Percentiles rank a stretch among this genome's conserved stretches.
Conservation (phyloP, 192 early-diverging fungal genomes). For the Linnemannia exigua region DNA sequence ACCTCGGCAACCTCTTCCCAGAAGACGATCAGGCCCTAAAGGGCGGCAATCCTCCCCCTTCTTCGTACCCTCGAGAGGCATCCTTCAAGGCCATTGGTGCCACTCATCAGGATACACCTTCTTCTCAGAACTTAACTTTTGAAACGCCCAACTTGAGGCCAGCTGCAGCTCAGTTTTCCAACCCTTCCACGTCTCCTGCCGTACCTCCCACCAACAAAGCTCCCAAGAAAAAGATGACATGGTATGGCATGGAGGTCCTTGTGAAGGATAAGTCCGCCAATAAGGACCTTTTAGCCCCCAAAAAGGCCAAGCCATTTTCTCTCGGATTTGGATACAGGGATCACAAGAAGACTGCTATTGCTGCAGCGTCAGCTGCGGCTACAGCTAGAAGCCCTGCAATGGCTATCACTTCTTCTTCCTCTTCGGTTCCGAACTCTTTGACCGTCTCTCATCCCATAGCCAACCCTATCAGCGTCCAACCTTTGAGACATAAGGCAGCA, state of each 20-base stretch:
- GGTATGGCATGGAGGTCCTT: slow-evolving; percentile 4
- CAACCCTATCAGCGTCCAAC: background rate
- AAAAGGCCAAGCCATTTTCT: background rate
- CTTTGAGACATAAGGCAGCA: background rate
- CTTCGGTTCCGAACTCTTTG: background rate
- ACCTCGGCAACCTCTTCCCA: too few species aligned
- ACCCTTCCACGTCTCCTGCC: too few species aligned
- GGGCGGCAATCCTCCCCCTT: background rate
- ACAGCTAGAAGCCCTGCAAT: background rate
- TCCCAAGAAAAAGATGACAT: slow-evolving; percentile 5
- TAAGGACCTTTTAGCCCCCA: background rate
- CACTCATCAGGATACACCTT: background rate
- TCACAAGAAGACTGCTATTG: slow-evolving; percentile 12
- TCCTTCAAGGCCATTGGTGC: background rate
- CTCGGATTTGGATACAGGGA: slow-evolving; percentile 48
- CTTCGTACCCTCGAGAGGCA: background rate
- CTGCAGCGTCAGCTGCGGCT: background rate
- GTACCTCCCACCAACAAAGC: background rate
- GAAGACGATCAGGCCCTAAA: too few species aligned
- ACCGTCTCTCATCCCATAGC: background rate
- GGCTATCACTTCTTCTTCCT: background rate
- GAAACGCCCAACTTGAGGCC: background rate
- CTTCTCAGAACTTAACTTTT: background rate
- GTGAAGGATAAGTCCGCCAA: slow-evolving; percentile 2
- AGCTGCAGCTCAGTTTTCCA: background rate